Percentiles rank a stretch among this genome's conserved stretches.
Evolutionary conservation across 2,329 filamentous ascomycete genomes (phyloP).

Genomic region (Aspergillus brasiliensis): DNA sequence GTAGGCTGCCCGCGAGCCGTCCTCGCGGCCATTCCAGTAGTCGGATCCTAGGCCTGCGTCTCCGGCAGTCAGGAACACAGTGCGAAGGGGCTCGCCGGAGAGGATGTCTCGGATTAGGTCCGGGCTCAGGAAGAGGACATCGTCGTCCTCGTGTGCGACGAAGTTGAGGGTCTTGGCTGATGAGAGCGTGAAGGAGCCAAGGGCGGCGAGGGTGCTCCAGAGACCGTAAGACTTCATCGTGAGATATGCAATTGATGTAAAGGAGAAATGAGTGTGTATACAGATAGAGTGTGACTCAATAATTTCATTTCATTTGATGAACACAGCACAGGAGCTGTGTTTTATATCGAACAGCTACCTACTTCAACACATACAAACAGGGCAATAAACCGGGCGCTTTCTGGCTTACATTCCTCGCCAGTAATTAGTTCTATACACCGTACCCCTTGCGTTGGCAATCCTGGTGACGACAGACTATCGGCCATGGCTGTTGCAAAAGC

Average conservation of each 20-base stretch:
- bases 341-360: not conserved
- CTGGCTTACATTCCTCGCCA: constrained; percentile 2
- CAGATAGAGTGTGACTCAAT: not conserved
- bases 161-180: constrained; percentile 19
- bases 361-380: not conserved
- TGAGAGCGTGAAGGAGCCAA: constrained; percentile 1
- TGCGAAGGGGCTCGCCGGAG: constrained; percentile 14
- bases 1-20: constrained; percentile 16
- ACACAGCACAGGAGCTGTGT: not conserved
- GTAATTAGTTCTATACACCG: not conserved
- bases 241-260: not conserved
- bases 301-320: too few species aligned
- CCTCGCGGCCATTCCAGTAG: constrained; percentile 20
- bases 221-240: constrained; percentile 1
- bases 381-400: not conserved
- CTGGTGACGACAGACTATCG: not conserved
- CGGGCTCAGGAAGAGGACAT: constrained; percentile 23
- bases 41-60: constrained; percentile 15
- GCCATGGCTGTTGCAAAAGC: not conserved
- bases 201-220: not conserved
- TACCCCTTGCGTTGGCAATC: constrained; percentile 1
- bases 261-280: not conserved
- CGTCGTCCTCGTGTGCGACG: constrained; percentile 24
- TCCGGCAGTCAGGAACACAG: constrained; percentile 23
- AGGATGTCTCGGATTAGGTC: constrained; percentile 17